phyloP scores from a whole-genome alignment of 2,329 filamentous ascomycete species.

The Aureobasidium zeae region DNA sequence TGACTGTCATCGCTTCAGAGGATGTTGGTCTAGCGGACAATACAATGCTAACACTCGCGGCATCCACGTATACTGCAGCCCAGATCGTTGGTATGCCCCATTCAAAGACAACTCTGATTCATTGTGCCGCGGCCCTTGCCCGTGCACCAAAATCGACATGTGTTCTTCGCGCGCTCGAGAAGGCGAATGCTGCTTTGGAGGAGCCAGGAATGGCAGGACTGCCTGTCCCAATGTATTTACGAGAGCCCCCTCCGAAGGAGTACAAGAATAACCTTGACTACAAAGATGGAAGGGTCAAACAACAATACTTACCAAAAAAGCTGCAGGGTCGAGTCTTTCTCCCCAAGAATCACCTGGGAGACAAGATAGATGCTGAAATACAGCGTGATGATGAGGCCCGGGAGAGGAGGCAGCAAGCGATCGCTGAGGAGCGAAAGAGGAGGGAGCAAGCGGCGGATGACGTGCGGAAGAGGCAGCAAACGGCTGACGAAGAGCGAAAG shows the following conservation, averaged over 20 bases:
- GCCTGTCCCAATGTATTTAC: constrained; percentile 75
- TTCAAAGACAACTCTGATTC: constrained; percentile 82
- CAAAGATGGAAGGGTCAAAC: constrained; percentile 65
- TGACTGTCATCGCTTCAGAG: constrained; percentile 91
- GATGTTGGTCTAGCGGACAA: constrained; percentile 89
- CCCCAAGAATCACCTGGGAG: constrained; percentile 71
- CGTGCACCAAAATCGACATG: constrained; percentile 79
- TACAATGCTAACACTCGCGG: constrained; percentile 71
- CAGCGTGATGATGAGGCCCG: not conserved
- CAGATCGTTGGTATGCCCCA: constrained; percentile 95
- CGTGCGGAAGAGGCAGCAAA: not conserved
- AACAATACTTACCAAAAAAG: constrained; percentile 81
- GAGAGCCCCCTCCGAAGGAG: constrained; percentile 84
- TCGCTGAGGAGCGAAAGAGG: not conserved
- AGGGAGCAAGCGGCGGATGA: not conserved
- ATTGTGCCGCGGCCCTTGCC: constrained; percentile 72
- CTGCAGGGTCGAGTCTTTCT: constrained; percentile 64
- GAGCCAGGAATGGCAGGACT: constrained; percentile 77
- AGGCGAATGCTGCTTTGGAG: constrained; percentile 65
- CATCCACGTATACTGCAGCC: constrained; percentile 73
- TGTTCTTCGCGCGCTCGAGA: constrained; percentile 72
- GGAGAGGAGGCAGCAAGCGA: not conserved
- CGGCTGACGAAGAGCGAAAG: constrained; percentile 1
- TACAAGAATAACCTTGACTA: constrained; percentile 98
- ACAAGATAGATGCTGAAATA: constrained; percentile 63